Percentiles rank a stretch among this genome's conserved stretches.
phyloP scores from a whole-genome alignment of 495 filamentous ascomycete genomes.

The Neurospora hispaniola region DNA sequence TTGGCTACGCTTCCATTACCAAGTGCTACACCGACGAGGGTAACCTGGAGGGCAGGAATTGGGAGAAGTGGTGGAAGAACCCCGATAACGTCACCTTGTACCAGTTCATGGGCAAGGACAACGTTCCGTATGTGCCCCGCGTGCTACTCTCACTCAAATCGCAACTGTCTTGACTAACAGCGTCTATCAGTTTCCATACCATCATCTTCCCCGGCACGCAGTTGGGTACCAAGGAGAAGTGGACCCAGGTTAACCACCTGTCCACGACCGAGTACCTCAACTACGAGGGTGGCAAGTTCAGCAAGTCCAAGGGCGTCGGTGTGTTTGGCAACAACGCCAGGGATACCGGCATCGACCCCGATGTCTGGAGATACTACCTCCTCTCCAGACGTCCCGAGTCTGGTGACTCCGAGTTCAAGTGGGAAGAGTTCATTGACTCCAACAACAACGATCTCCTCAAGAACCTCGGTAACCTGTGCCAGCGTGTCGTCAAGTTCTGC shows the following conservation, averaged over 20 bases:
- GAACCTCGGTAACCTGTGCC: slow-evolving; percentile 90
- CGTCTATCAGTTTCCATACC: slow-evolving; percentile 50
- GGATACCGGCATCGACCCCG: slow-evolving; percentile 74
- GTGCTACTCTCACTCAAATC: neutral
- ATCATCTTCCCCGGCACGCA: slow-evolving; percentile 88
- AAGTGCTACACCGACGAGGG: slow-evolving; percentile 66
- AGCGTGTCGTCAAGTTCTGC: slow-evolving; percentile 86
- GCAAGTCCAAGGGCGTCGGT: slow-evolving; percentile 78
- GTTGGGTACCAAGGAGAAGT: slow-evolving; percentile 71
- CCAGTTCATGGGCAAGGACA: slow-evolving; percentile 98
- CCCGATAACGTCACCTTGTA: slow-evolving; percentile 82
- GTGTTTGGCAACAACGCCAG: slow-evolving; percentile 86
- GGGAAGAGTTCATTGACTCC: slow-evolving; percentile 65
- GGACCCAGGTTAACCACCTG: slow-evolving; percentile 85
- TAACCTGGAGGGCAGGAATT: slow-evolving; percentile 36
- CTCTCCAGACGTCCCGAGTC: slow-evolving; percentile 82
- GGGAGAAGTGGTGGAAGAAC: slow-evolving; percentile 94
- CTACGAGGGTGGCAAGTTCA: slow-evolving; percentile 94
- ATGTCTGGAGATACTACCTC: slow-evolving; percentile 92
- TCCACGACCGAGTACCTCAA: slow-evolving; percentile 93
- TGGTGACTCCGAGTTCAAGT: slow-evolving; percentile 81
- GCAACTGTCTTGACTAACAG: neutral
- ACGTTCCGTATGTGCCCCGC: slow-evolving; percentile 47
- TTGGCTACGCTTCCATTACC: slow-evolving; percentile 92
- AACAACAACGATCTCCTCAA: slow-evolving; percentile 90